These are phyloP conservation scores for Cryptosporidium ryanae DNA, from an alignment of 169 alveolate species.

Conservation along the genomic window DNA sequence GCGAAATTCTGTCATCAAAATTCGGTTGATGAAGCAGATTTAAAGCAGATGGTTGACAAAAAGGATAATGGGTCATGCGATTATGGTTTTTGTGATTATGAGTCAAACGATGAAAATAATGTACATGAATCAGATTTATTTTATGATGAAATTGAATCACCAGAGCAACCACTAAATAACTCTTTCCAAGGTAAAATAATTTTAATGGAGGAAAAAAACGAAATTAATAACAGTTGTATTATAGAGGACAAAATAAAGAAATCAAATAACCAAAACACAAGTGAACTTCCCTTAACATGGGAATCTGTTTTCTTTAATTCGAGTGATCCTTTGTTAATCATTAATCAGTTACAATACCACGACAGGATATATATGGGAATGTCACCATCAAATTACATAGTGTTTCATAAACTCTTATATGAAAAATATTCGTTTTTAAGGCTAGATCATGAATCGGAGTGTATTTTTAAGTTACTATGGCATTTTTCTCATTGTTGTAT, in stretches of 20 bases:
- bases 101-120: background rate
- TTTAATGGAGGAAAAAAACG: background rate
- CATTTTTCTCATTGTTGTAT: conserved; percentile 68
- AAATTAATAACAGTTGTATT: background rate
- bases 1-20: background rate
- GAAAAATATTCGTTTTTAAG: conserved; percentile 70
- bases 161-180: conserved; percentile 27
- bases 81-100: background rate
- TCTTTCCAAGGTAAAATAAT: conserved; percentile 67
- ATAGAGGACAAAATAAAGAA: background rate
- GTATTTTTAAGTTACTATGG: conserved; percentile 51
- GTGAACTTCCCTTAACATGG: conserved; percentile 66
- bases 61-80: background rate
- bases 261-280: background rate
- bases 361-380: conserved; percentile 72
- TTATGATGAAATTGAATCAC: conserved; percentile 52
- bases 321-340: conserved; percentile 40
- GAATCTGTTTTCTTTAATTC: conserved; percentile 67
- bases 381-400: conserved; percentile 65
- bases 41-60: background rate
- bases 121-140: background rate
- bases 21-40: background rate
- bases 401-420: conserved; percentile 32
- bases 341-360: conserved; percentile 38
- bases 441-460: conserved; percentile 61